phyloP scores from a whole-genome alignment of 192 early-diverging fungal species.

The Entomortierella lignicola region DNA sequence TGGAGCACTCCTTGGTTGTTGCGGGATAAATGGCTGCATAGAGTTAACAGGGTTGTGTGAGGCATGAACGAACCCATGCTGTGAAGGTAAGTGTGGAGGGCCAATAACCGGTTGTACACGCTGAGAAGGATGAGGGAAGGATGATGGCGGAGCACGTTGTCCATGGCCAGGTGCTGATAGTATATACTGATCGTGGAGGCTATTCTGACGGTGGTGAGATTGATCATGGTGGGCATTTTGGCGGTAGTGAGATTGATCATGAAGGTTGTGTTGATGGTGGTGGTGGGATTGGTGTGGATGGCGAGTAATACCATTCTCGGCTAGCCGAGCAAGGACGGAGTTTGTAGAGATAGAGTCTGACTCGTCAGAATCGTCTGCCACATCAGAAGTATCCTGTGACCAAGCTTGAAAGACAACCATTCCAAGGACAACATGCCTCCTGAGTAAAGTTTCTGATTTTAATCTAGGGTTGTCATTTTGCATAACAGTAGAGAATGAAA shows the following conservation, averaged over 20 bases:
- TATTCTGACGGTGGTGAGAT: neutral
- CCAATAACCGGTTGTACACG: neutral
- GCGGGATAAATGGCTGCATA: neutral
- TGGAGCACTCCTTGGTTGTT: neutral
- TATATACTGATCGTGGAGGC: neutral
- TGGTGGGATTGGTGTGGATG: neutral
- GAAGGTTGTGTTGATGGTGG: neutral
- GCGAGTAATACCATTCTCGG: neutral
- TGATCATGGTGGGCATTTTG: neutral
- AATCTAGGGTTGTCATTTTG: slow-evolving; percentile 23
- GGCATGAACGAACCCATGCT: neutral
- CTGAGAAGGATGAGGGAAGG: neutral
- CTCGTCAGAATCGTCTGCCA: slow-evolving; percentile 35
- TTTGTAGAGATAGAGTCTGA: slow-evolving; percentile 22
- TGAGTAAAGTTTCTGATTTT: slow-evolving; percentile 6
- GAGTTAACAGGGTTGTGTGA: neutral
- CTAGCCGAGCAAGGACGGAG: slow-evolving; percentile 2
- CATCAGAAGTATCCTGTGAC: slow-evolving; percentile 45
- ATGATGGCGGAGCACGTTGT: neutral
- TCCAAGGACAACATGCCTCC: slow-evolving; percentile 13
- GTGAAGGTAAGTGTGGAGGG: neutral
- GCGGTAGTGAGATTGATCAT: neutral
- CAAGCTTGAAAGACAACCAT: slow-evolving; percentile 48
- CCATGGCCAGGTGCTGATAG: neutral
- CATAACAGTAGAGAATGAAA: slow-evolving; percentile 22